phyloP scores from a whole-genome alignment of 1,284 basidiomycete species.

The Pseudozyma tsukubaensis region DNA sequence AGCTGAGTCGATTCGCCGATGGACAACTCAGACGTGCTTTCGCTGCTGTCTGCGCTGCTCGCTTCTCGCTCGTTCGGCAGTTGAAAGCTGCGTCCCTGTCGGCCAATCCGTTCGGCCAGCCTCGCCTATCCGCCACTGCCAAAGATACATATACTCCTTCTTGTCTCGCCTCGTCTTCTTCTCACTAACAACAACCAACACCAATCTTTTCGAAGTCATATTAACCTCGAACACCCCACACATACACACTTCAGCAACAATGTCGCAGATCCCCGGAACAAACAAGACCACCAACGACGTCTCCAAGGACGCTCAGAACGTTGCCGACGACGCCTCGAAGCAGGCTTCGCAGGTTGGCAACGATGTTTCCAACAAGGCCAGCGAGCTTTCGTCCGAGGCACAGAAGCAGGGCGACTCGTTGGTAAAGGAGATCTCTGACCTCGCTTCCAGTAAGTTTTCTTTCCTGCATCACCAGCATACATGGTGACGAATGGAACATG shows the following conservation, averaged over 20 bases:
- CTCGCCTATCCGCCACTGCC: constrained; percentile 1
- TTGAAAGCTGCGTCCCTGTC: constrained; percentile 16
- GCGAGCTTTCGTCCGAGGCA: constrained; percentile 37
- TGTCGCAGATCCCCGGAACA: constrained; percentile 50
- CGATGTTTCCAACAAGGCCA: constrained; percentile 42
- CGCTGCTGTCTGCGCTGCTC: no score
- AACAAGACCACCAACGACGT: constrained; percentile 51
- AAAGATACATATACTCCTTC: constrained; percentile 11
- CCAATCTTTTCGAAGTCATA: neutral
- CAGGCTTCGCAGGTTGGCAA: constrained; percentile 35
- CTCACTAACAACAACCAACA: neutral
- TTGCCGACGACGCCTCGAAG: constrained; percentile 47
- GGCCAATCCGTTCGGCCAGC: neutral
- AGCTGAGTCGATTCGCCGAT: neutral
- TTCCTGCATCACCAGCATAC: no score
- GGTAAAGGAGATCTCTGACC: constrained; percentile 47
- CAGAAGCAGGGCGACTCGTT: constrained; percentile 42
- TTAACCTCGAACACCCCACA: neutral
- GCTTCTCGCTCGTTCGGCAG: neutral
- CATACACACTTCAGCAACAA: constrained; percentile 14
- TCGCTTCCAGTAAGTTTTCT: constrained; percentile 42
- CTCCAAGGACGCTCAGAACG: constrained; percentile 47
- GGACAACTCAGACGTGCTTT: no score
- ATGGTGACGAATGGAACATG: neutral
- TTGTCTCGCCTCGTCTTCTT: neutral